Evolutionary conservation across 2,329 filamentous ascomycete species (phyloP).

Genomic region (Penicillium expansum): DNA sequence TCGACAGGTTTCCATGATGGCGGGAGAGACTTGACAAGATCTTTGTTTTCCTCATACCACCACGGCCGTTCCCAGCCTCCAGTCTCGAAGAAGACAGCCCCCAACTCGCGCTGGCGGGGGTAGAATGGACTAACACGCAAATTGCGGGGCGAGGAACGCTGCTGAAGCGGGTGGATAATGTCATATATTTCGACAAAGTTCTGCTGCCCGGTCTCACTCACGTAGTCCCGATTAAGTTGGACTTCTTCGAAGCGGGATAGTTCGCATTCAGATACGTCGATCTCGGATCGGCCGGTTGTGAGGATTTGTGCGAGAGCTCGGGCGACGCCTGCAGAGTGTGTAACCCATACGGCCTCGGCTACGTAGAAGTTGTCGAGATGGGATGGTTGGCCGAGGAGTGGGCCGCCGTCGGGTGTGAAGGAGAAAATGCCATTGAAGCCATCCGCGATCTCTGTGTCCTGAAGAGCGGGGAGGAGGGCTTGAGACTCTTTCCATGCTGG

Average conservation of each 20-base stretch:
- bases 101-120: slow-evolving; percentile 52
- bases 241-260: slow-evolving; percentile 61
- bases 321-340: slow-evolving; percentile 63
- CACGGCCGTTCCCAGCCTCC: slow-evolving; percentile 63
- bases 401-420: slow-evolving; percentile 63
- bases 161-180: slow-evolving; percentile 61
- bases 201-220: slow-evolving; percentile 58
- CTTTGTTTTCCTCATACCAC: slow-evolving; percentile 59
- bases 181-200: slow-evolving; percentile 66
- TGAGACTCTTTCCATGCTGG: slow-evolving; percentile 59
- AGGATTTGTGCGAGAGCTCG: slow-evolving; percentile 59
- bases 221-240: slow-evolving; percentile 55
- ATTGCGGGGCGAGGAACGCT: slow-evolving; percentile 56
- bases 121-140: slow-evolving; percentile 61
- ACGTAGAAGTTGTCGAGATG: slow-evolving; percentile 62
- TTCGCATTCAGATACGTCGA: slow-evolving; percentile 60
- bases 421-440: slow-evolving; percentile 67
- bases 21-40: slow-evolving; percentile 53
- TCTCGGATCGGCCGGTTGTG: slow-evolving; percentile 54
- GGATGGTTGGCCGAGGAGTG: slow-evolving; percentile 58
- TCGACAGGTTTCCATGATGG: slow-evolving; percentile 54
- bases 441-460: slow-evolving; percentile 52
- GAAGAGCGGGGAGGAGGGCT: slow-evolving; percentile 54
- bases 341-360: slow-evolving; percentile 66
- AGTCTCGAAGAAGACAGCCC: slow-evolving; percentile 55